Conservation (phyloP, 352 stramenopile species). For the Phytophthora aleatoria region DNA sequence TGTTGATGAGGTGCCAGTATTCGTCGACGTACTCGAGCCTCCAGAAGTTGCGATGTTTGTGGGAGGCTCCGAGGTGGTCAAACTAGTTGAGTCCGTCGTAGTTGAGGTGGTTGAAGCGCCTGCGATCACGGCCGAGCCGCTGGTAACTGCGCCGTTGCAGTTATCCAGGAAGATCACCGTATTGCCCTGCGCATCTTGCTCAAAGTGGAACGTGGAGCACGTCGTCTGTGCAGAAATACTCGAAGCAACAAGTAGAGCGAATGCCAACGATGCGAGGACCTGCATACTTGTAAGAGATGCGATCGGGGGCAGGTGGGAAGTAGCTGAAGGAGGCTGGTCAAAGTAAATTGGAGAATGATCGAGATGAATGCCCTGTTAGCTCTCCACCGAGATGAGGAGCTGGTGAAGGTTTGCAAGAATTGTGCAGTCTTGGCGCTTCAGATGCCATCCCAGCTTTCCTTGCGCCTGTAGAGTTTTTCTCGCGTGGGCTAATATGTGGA, state of each 20-base stretch:
- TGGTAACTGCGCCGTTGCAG: slow-evolving; percentile 17
- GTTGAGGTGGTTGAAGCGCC: slow-evolving; percentile 9
- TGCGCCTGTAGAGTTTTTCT: too few relatives aligned
- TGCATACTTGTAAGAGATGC: slow-evolving; percentile 13
- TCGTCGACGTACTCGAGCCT: neutral
- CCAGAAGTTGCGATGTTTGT: neutral
- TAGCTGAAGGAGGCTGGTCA: neutral
- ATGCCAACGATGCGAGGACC: slow-evolving; percentile 12
- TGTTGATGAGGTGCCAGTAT: slow-evolving; percentile 3
- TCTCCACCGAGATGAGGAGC: neutral
- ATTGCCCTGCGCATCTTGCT: slow-evolving; percentile 17
- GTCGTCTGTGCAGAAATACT: slow-evolving; percentile 1
- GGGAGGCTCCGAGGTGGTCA: neutral
- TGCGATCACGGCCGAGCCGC: slow-evolving; percentile 16
- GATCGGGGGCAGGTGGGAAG: neutral
- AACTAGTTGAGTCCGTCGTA: neutral
- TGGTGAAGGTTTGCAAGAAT: too few relatives aligned
- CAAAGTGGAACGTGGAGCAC: slow-evolving; percentile 27
- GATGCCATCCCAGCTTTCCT: neutral
- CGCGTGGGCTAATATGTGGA: too few relatives aligned
- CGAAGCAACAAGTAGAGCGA: slow-evolving; percentile 17
- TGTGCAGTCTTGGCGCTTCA: neutral
- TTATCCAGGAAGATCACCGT: slow-evolving; percentile 23
- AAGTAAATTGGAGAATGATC: slow-evolving; percentile 26
- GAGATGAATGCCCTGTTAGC: neutral